phyloP scores from a whole-genome alignment of 305 asterid genomes.

The Caryopteris hybrid region DNA sequence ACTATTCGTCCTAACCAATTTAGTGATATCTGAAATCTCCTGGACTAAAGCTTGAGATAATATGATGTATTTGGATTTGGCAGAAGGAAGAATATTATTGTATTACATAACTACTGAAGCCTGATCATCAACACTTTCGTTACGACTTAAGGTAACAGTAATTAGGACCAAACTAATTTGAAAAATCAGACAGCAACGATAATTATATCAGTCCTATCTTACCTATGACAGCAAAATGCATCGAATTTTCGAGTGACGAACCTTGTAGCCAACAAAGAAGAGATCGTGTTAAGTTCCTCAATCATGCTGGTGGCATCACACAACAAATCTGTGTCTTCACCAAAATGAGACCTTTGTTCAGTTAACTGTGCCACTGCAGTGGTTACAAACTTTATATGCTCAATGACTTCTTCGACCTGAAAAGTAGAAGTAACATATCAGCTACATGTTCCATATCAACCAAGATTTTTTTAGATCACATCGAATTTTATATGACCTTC shows the following conservation, averaged over 20 bases:
- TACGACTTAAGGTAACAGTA: no score
- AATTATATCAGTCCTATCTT: no score
- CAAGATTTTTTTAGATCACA: background rate
- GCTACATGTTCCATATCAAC: background rate
- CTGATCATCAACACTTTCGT: no score
- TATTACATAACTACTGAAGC: no score
- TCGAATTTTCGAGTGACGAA: conserved; percentile 1
- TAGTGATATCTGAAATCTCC: no score
- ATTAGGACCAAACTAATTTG: no score
- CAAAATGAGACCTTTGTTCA: background rate
- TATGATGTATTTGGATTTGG: background rate
- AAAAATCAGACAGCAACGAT: no score
- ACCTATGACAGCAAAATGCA: no score
- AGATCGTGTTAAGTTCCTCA: conserved; percentile 16
- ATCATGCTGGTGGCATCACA: background rate
- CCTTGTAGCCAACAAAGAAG: conserved; percentile 19
- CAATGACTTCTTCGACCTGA: conserved; percentile 20
- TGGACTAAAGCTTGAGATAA: no score
- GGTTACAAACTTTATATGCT: background rate
- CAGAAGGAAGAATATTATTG: background rate
- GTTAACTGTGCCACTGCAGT: background rate
- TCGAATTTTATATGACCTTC: conserved; percentile 26
- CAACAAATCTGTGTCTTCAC: background rate
- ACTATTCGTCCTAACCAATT: no score
- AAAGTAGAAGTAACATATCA: background rate